A percentile compares a stretch with the other conserved stretches of the same genome.
Evolutionary conservation across 805 yeast species (phyloP).

Genomic region (Lachancea lanzarotensis): DNA sequence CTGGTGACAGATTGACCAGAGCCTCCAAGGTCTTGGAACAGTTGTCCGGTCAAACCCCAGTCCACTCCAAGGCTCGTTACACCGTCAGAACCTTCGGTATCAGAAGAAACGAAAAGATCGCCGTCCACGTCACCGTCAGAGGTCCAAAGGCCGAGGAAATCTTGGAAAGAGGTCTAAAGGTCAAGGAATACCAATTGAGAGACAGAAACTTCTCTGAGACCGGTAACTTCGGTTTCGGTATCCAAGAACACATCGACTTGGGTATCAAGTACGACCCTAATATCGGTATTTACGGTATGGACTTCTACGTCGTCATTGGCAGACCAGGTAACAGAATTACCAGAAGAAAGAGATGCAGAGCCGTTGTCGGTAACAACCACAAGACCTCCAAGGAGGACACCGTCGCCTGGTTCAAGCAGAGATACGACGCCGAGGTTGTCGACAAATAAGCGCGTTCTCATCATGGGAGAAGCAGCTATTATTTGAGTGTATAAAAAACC

Average conservation of each 20-base stretch:
- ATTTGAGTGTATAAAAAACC: slow-evolving; percentile 1
- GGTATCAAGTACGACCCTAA: slow-evolving; percentile 99
- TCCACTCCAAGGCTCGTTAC: slow-evolving; percentile 99
- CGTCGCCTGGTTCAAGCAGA: slow-evolving; percentile 98
- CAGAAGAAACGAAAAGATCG: slow-evolving; percentile 99
- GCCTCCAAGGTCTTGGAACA: slow-evolving; percentile 99
- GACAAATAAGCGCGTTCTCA: slow-evolving; percentile 47
- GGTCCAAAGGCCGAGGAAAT: slow-evolving; percentile 99
- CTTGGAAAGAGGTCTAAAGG: slow-evolving; percentile 99
- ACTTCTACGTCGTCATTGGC: slow-evolving; percentile 98
- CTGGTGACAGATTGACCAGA: slow-evolving; percentile 99
- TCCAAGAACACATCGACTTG: slow-evolving; percentile 98
- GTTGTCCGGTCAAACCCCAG: slow-evolving; percentile 99
- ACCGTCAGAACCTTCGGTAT: slow-evolving; percentile 99
- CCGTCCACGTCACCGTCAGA: slow-evolving; percentile 98
- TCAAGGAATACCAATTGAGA: slow-evolving; percentile 97
- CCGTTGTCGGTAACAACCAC: slow-evolving; percentile 88
- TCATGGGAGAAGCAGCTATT: not conserved
- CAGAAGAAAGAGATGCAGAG: slow-evolving; percentile 94
- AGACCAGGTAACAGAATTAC: slow-evolving; percentile 99
- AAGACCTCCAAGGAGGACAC: slow-evolving; percentile 88
- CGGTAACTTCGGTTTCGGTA: slow-evolving; percentile 99
- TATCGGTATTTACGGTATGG: slow-evolving; percentile 99
- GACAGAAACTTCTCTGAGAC: slow-evolving; percentile 94
- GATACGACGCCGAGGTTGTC: slow-evolving; percentile 97